phyloP scores from a whole-genome alignment of 306 rosid genomes.

The Dryas drummondii region DNA sequence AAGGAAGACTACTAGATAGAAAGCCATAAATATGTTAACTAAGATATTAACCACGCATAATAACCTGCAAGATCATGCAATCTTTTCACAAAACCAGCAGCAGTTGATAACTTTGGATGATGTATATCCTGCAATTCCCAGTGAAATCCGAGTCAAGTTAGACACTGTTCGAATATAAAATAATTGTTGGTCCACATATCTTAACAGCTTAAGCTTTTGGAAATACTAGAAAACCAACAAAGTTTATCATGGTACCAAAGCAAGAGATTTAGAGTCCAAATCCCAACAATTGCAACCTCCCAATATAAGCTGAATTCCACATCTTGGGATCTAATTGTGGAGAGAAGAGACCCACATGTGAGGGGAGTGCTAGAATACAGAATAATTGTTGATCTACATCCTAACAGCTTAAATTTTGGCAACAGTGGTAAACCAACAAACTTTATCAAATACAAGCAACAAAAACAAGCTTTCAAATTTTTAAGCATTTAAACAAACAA shows the following conservation, averaged over 20 bases:
- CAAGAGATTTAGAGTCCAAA: background rate
- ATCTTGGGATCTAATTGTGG: background rate
- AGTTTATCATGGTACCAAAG: background rate
- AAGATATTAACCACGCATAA: slow-evolving; percentile 11
- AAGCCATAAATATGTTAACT: background rate
- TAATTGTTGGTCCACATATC: background rate
- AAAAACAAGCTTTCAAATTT: background rate
- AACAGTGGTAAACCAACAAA: background rate
- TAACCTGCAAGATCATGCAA: slow-evolving; percentile 78
- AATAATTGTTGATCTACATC: background rate
- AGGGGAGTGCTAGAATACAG: background rate
- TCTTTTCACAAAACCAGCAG: slow-evolving; percentile 72
- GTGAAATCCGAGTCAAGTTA: slow-evolving; percentile 1
- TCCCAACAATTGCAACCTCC: background rate
- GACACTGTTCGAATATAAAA: background rate
- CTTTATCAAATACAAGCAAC: background rate
- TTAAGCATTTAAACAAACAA: background rate
- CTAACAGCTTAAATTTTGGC: background rate
- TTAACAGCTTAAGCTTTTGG: background rate
- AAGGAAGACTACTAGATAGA: background rate
- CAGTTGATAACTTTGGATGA: slow-evolving; percentile 53
- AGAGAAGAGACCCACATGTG: background rate
- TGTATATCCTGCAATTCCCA: slow-evolving; percentile 35
- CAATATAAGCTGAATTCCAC: background rate
- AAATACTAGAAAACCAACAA: background rate